A percentile compares a stretch with the other conserved stretches of the same genome.
Evolutionary conservation across 2,329 filamentous ascomycete genomes (phyloP).

Genomic region (Penicillium sp.): DNA sequence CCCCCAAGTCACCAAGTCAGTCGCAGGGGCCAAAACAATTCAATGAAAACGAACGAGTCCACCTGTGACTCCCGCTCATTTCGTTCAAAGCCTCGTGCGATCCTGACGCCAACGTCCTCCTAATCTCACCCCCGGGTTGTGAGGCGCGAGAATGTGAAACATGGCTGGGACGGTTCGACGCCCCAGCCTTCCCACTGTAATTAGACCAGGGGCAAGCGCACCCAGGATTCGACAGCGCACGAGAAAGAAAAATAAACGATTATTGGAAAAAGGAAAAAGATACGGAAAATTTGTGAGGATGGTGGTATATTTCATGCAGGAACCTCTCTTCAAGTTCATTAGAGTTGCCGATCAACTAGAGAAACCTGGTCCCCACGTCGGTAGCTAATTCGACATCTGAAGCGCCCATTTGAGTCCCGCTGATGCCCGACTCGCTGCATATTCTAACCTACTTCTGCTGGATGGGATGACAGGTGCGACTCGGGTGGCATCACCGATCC

Average conservation of each 20-base stretch:
- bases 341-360: constrained; percentile 23
- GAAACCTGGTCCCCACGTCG: constrained; percentile 16
- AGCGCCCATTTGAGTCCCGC: too few species aligned
- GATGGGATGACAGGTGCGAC: too few species aligned
- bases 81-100: constrained; percentile 4
- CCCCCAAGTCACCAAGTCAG: too few species aligned
- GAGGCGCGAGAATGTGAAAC: constrained; percentile 24
- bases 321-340: constrained; percentile 17
- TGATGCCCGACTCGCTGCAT: too few species aligned
- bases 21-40: too few species aligned
- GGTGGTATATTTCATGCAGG: constrained; percentile 14
- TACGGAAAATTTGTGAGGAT: not conserved
- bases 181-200: constrained; percentile 11
- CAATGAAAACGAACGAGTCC: too few species aligned
- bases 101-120: not conserved
- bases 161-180: constrained; percentile 20
- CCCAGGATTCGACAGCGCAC: not conserved
- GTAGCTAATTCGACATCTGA: constrained; percentile 18
- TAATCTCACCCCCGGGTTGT: not conserved
- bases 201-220: constrained; percentile 5
- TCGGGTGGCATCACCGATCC: too few species aligned
- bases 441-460: too few species aligned
- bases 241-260: not conserved
- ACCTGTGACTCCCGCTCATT: too few species aligned
- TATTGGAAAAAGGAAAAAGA: not conserved